phyloP scores from a whole-genome alignment of 768 basidiomycete genomes.

The Thelephora aurantiotincta region DNA sequence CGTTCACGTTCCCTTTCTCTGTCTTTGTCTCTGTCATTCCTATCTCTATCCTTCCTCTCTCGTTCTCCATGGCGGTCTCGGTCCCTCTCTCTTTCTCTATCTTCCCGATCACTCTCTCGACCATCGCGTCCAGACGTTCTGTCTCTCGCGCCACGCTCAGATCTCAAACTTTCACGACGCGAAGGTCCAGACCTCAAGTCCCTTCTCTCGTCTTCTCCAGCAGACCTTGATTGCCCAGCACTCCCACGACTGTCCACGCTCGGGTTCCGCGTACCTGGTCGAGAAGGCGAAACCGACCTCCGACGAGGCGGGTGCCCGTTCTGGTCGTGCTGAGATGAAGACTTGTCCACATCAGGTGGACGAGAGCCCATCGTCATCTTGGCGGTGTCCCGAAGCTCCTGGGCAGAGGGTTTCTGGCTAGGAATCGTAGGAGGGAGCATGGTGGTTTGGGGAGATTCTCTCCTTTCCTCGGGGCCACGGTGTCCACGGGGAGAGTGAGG shows the following conservation, averaged over 20 bases:
- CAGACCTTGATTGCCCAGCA: constrained; percentile 40
- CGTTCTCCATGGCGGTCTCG: constrained; percentile 32
- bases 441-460: constrained; percentile 21
- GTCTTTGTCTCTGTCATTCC: constrained; percentile 4
- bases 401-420: constrained; percentile 66
- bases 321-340: constrained; percentile 17
- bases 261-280: constrained; percentile 53
- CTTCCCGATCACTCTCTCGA: constrained; percentile 33
- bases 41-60: constrained; percentile 30
- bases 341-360: constrained; percentile 22
- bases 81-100: constrained; percentile 27
- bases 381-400: constrained; percentile 70
- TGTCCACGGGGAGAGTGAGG: constrained; percentile 24
- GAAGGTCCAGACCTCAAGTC: constrained; percentile 28
- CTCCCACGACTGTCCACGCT: constrained; percentile 65
- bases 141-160: constrained; percentile 23
- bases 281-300: constrained; percentile 48
- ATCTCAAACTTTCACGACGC: constrained; percentile 15
- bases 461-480: constrained; percentile 27
- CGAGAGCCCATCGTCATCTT: constrained; percentile 33
- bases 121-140: constrained; percentile 17
- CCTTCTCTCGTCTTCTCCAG: constrained; percentile 33
- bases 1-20: constrained; percentile 13
- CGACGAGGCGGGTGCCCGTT: constrained; percentile 38
- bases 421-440: constrained; percentile 75